These are phyloP conservation scores for Cryptomeria japonica DNA, from an alignment of 75 land plant species.

Conservation along the genomic window DNA sequence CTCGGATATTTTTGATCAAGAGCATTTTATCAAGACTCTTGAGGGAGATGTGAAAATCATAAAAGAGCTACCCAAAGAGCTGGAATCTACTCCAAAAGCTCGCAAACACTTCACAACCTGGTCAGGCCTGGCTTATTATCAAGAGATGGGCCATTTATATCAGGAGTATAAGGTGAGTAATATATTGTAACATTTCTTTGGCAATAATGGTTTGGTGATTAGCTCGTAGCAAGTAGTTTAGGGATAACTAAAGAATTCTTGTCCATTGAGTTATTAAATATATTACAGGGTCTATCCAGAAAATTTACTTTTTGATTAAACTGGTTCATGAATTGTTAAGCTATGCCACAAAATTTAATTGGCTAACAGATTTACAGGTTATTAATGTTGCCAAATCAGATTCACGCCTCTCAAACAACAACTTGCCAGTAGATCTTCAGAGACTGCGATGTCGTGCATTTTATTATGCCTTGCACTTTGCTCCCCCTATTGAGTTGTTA, in stretches of 20 bases:
- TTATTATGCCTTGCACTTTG: slow-evolving; percentile 74
- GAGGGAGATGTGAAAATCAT: slow-evolving; percentile 76
- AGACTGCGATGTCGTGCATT: slow-evolving; percentile 78
- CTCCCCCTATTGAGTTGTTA: slow-evolving; percentile 62
- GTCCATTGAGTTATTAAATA: background rate
- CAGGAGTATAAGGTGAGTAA: slow-evolving; percentile 65
- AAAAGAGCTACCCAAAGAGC: slow-evolving; percentile 72
- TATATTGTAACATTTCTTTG: background rate
- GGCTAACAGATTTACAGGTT: slow-evolving; percentile 45
- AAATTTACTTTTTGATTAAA: background rate
- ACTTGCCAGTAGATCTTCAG: slow-evolving; percentile 69
- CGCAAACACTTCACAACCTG: slow-evolving; percentile 89
- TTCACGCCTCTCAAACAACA: slow-evolving; percentile 87
- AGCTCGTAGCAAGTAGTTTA: background rate
- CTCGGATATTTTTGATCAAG: slow-evolving; percentile 93
- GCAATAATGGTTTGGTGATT: background rate
- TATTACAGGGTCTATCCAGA: background rate
- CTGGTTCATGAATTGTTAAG: background rate
- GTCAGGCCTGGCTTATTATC: slow-evolving; percentile 82
- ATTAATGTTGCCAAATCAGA: slow-evolving; percentile 96
- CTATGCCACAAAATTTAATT: background rate
- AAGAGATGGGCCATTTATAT: slow-evolving; percentile 64
- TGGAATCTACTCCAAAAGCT: slow-evolving; percentile 60
- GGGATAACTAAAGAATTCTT: background rate
- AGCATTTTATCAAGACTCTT: slow-evolving; percentile 74